Base-by-base conservation (phyloP, 1,139 yeast species). In the Nakaseomyces glabratus region DNA sequence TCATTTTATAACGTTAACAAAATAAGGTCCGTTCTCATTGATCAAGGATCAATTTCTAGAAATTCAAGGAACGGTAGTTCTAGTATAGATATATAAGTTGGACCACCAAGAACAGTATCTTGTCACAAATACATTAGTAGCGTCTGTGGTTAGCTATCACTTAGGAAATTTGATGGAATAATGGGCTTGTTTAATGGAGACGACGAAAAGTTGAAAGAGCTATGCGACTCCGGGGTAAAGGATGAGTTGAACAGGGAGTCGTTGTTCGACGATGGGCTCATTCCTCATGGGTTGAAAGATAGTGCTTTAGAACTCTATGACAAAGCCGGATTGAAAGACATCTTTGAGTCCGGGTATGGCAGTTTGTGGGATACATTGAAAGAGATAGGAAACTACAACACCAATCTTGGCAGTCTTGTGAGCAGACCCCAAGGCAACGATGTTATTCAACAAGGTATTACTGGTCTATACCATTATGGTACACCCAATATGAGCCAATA, bases 401-500 rank as follows among this genome's bases (percentile, higher is more conserved):
- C 30, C 15, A 26, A 26, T 18, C 15, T 26, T 14, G 30, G 32
- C 4, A 20, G 32, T 2, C 19, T 28, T 3, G 32, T 20, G 6
- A 28, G 19, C 24, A 20, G 32, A 9, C 32, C 32, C 18, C 11
- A 12, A 10, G 24, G 40, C 39, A 32, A 24, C 16, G 33, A 31
- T 12, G 16, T 45, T n/a, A 39, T 37, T 9, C 34, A 43, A 25
- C 48, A 38, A 28, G 50, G 48, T 15, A 35, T 42, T 4, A 44
- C 61, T 42, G 82, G 82, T 0, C 56, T 67, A 37, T 68, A 70
- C 53, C 33, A 31, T 7, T 21, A 22, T 43, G 76, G 76, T 6
- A 66, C 71, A 6, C 95, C 96, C 2, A 65, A 78, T 1, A 61
- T 70, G 1, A 60, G 69, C 34, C 69, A 71, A 42, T 82, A 77